phyloP scores from a whole-genome alignment of 2,329 filamentous ascomycete genomes.

The Penicillium fuscoglaucum region DNA sequence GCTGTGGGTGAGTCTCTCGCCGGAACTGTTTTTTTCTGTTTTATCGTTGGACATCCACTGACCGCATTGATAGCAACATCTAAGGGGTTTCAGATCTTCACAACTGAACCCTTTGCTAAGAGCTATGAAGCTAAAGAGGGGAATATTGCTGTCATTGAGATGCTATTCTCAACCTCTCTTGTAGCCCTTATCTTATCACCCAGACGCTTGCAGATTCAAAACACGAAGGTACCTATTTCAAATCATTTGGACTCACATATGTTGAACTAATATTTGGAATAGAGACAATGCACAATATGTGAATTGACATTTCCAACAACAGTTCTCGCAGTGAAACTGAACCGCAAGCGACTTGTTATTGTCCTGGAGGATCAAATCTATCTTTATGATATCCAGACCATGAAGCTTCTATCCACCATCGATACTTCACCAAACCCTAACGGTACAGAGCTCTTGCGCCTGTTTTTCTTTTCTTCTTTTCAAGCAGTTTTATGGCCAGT shows the following conservation, averaged over 20 bases:
- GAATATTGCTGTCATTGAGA: slow-evolving; percentile 94
- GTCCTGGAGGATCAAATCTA: slow-evolving; percentile 96
- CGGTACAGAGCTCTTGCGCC: slow-evolving; percentile 44
- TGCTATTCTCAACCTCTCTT: slow-evolving; percentile 97
- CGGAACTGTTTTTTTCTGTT: neutral
- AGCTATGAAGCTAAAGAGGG: slow-evolving; percentile 93
- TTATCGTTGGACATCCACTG: slow-evolving; percentile 10
- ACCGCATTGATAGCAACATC: slow-evolving; percentile 67
- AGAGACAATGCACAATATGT: slow-evolving; percentile 84
- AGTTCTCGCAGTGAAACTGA: slow-evolving; percentile 88
- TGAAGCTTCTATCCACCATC: slow-evolving; percentile 91
- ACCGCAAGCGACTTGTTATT: slow-evolving; percentile 89
- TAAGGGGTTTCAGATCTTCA: slow-evolving; percentile 93
- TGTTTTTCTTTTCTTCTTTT: slow-evolving; percentile 8
- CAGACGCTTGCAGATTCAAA: slow-evolving; percentile 89
- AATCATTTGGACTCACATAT: neutral
- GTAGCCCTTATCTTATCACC: slow-evolving; percentile 92
- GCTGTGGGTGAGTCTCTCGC: slow-evolving; percentile 71
- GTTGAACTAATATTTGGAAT: neutral
- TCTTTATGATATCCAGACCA: slow-evolving; percentile 97
- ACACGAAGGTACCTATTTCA: slow-evolving; percentile 75
- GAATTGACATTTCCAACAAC: slow-evolving; percentile 98
- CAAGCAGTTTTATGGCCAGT: neutral
- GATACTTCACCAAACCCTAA: slow-evolving; percentile 90
- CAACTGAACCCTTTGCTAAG: slow-evolving; percentile 92